These are phyloP conservation scores for Cryphonectria radicalis DNA, from an alignment of 2,329 filamentous ascomycete species.

Conservation along the genomic window DNA sequence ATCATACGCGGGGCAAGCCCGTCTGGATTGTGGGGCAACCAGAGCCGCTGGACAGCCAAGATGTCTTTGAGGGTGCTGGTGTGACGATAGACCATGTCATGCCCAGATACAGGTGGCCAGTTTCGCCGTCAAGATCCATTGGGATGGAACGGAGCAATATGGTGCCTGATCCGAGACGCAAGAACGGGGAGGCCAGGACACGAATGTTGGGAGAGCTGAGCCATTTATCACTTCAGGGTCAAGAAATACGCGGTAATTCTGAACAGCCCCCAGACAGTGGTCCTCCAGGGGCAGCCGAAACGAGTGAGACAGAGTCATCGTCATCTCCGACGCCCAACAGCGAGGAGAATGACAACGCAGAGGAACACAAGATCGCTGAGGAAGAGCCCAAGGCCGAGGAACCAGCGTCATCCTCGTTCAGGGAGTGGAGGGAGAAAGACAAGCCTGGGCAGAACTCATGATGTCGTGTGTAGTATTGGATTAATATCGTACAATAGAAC, in stretches of 20 bases:
- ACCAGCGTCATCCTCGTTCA: slow-evolving; percentile 14
- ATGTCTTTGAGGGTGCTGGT: slow-evolving; percentile 40
- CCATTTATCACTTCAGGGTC: neutral
- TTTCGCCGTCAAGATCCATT: neutral
- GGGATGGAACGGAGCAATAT: neutral
- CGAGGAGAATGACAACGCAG: neutral
- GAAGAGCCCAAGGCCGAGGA: slow-evolving; percentile 1
- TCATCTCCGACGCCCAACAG: neutral
- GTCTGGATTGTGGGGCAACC: slow-evolving; percentile 53
- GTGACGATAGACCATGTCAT: neutral
- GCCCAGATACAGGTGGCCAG: neutral
- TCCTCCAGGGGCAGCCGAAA: neutral
- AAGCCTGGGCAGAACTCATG: neutral
- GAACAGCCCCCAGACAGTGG: neutral
- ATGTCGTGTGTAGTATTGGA: neutral
- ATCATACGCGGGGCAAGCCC: slow-evolving; percentile 52
- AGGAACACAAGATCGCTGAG: neutral
- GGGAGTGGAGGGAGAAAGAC: slow-evolving; percentile 26
- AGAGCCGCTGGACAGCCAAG: slow-evolving; percentile 39
- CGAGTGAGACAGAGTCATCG: neutral
- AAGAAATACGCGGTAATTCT: neutral
- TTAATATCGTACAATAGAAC: slow-evolving; percentile 8
- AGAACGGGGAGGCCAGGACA: neutral
- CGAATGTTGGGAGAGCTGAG: neutral
- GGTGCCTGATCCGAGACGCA: too few relatives aligned